Percentiles rank a stretch among this genome's conserved stretches.
These are phyloP conservation scores for Micractinium sp. DNA, from an alignment of 139 green algal genomes.

Conservation along the genomic window DNA sequence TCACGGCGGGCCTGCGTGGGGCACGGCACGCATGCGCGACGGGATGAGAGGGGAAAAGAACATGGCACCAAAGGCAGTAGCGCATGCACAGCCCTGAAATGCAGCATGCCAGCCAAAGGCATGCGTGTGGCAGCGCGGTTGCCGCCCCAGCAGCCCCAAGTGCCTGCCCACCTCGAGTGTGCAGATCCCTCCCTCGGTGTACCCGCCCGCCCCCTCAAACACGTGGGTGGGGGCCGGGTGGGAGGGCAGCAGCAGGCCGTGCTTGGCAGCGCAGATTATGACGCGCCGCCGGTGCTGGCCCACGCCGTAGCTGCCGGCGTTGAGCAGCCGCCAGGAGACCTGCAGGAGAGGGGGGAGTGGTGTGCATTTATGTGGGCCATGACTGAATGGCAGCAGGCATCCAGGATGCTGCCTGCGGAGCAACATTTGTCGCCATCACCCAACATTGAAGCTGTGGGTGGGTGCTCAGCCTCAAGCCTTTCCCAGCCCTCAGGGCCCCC, in stretches of 20 bases:
- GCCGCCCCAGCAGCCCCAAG: background rate
- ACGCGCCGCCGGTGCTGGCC: conserved; percentile 24
- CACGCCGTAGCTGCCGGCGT: conserved; percentile 7
- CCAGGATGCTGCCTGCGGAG: too few species aligned
- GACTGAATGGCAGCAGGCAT: too few species aligned
- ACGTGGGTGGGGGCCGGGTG: background rate
- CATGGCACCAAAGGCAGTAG: background rate
- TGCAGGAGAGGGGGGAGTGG: too few species aligned
- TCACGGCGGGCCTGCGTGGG: background rate
- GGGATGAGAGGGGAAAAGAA: background rate
- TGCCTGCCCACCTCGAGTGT: background rate
- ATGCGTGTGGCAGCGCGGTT: background rate
- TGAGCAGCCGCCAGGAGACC: background rate
- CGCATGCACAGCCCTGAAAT: background rate
- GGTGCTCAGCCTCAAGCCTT: too few species aligned
- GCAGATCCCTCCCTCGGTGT: background rate
- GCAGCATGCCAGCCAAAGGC: background rate
- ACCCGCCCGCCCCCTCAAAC: conserved; percentile 1
- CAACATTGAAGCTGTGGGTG: too few species aligned
- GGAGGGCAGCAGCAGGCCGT: background rate
- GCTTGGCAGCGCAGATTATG: background rate
- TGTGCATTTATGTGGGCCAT: too few species aligned
- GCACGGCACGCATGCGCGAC: too few species aligned
- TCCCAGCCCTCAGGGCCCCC: too few species aligned
- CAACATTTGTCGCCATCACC: too few species aligned